Evolutionary conservation across 1,139 yeast species (phyloP), one percentile per base, ranked within the genome.

Genomic region (Pichia sp.): DNA sequence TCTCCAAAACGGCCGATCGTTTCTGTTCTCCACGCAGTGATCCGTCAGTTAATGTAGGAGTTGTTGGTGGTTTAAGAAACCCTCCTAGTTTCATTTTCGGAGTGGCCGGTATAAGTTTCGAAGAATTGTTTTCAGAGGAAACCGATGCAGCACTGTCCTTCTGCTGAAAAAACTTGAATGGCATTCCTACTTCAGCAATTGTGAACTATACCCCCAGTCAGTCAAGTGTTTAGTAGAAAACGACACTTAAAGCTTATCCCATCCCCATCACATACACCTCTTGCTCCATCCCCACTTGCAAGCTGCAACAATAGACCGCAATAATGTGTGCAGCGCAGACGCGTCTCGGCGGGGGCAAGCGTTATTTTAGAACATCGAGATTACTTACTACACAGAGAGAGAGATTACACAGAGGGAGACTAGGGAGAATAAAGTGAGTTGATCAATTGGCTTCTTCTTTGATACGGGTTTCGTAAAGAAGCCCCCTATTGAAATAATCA

Each of bases 401-500:
- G n/a, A n/a, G n/a, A n/a, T n/a, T n/a, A n/a, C n/a, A n/a, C n/a
- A n/a, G n/a, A n/a, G n/a, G n/a, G n/a, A n/a, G n/a, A n/a, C n/a
- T n/a, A n/a, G n/a, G n/a, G n/a, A n/a, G n/a, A n/a, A n/a, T n/a
- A n/a, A n/a, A n/a, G n/a, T n/a, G n/a, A n/a, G 6, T 22, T 6
- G 24, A 22, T 9, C 9, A 22, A 21, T 14, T 13, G 19, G 22
- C 27, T 10, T 25, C 30, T 9, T 33, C 42, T 8, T 46, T 33
- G 3, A 47, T 31, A 9, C 49, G 41, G 29, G 49, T 49, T 19
- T 50, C 55, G 24, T 57, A 47, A 21, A 73, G 71, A 47, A 80
- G 65, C 26, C 85, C 78, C 52, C 94, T 72, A 52, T 85, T 93
- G 60, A 83, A 91, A 61, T 88, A 91, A 50, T 82, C 71, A 59